Evolutionary conservation across 768 basidiomycete genomes (phyloP), one percentile per base, ranked within the genome.

Genomic region (Hortiboletus campestris): DNA sequence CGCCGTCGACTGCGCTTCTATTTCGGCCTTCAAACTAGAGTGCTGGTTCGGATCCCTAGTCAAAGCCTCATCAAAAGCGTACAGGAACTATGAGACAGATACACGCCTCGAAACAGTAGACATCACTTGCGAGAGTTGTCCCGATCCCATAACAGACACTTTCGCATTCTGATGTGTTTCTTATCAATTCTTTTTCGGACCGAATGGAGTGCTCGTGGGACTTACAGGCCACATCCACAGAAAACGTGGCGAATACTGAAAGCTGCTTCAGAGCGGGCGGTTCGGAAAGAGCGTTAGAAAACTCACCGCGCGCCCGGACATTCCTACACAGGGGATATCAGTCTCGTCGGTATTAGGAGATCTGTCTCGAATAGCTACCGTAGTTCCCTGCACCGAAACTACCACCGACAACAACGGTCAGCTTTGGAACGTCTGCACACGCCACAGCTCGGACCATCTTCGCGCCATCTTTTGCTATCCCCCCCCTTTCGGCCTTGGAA

Each of bases 361-460:
- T 53, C 56, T 55, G 41, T 45, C 22, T 32, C 28, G 47, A 40
- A 32, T 39, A 58, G 48, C n/a, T 40, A 89, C 92, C 94, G 64
- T 98, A 98, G 72, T 95, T 97, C 6, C 94, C 94, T 7, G 95
- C 94, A 28, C 94, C 94, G 68, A 93, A 96, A 67, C 90, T 93
- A 44, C 94, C 94, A 17, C 94, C 94, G 25, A 96, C 89, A 46
- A 97, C 77, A 29, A 97, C 91, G 1, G 94, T 97, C 57, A 96
- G 77, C 73, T 98, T 98, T 14, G 95, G 94, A 8, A 96, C 93
- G 60, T 96, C 88, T 17, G 93, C 92, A 60, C 93, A 93, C 6
- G 93, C 92, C 17, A 95, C 93, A 7, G 93, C 92, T 42, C 94
- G 86, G 63, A 98, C 94, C 91, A 98, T 95, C 79, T 97, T 97